Base-by-base conservation (phyloP, 768 basidiomycete species). In the Sporobolomyces phaffii region DNA sequence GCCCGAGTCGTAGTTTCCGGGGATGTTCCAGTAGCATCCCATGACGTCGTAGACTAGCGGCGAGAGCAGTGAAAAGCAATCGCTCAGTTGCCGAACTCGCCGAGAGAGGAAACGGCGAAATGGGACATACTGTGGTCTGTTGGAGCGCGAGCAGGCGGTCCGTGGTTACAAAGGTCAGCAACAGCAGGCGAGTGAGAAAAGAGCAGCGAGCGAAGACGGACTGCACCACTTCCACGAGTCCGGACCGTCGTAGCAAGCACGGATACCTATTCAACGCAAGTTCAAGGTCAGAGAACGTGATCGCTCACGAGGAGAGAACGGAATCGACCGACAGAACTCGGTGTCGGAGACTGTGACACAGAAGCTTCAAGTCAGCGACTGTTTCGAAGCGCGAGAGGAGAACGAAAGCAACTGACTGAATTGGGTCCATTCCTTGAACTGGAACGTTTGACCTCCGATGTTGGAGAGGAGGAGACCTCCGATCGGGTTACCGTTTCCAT, bases 401-500 rank as follows among this genome's bases (percentile, higher is more conserved):
- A n/a, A 29, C 66, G 73, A 24, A 71, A 67, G 40, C 6, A 29
- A 44, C 65, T 65, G 13, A 65, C 57, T 62, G 34, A 62, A 69
- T 18, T 60, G 15, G 36, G 54, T 88, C 89, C 89, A 90, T 75
- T 89, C 85, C 71, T 84, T 81, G 44, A 87, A 79, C 73, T 88
- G 82, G 70, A 82, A 69, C 5, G 83, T 69, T 51, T 77, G 26
- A 38, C 65, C 72, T 43, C 56, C 56, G 24, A 50, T 57, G 53
- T 43, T 31, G 77, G 87, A 86, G 76, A 88, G 88, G n/a, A 90
- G 85, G 47, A 88, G 80, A 5, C 84, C 85, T 33, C 86, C 87
- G 38, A 83, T 82, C 26, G 74, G 74, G 67, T 73, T 58, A 22
- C 56, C 56, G 56, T 58, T 58, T 3, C 56, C 56, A 24, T 58